Evolutionary conservation across 2,329 filamentous ascomycete genomes (phyloP).

Genomic region (Penicillium sp.): DNA sequence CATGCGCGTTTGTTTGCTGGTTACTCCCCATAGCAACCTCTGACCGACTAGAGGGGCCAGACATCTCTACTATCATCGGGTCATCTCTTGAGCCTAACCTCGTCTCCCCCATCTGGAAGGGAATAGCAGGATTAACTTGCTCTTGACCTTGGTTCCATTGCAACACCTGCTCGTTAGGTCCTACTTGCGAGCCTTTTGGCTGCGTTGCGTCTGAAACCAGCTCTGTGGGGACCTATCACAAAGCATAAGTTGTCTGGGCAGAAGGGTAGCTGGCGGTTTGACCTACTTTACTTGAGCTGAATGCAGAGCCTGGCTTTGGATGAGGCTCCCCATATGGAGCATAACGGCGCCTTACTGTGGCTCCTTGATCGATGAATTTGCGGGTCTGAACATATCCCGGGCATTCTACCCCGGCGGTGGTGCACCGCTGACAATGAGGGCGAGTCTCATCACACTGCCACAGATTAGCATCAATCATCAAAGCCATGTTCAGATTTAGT

Average conservation of each 20-base stretch:
- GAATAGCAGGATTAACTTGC: not conserved
- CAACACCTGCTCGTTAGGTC: not conserved
- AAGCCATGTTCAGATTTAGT: not conserved
- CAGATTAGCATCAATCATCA: not conserved
- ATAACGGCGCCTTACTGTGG: constrained; percentile 34
- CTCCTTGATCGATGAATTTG: constrained; percentile 39
- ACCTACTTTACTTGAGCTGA: constrained; percentile 5
- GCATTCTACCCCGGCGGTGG: constrained; percentile 31
- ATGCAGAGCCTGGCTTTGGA: constrained; percentile 3
- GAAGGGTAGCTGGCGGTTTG: not conserved
- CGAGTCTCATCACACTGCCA: constrained; percentile 35
- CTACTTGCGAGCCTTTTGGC: not conserved
- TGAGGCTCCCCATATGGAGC: constrained; percentile 30
- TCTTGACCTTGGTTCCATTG: not conserved
- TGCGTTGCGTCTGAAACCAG: not conserved
- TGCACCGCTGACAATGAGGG: constrained; percentile 33
- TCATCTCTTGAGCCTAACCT: not conserved
- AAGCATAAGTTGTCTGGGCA: not conserved
- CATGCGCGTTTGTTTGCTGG: not conserved
- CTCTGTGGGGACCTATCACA: not conserved
- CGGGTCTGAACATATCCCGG: constrained; percentile 38
- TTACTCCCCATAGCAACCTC: not conserved
- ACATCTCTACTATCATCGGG: not conserved
- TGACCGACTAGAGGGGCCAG: not conserved
- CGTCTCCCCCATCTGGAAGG: not conserved